Base-by-base conservation (phyloP, 805 yeast species). In the Ascoidea asiatica region DNA sequence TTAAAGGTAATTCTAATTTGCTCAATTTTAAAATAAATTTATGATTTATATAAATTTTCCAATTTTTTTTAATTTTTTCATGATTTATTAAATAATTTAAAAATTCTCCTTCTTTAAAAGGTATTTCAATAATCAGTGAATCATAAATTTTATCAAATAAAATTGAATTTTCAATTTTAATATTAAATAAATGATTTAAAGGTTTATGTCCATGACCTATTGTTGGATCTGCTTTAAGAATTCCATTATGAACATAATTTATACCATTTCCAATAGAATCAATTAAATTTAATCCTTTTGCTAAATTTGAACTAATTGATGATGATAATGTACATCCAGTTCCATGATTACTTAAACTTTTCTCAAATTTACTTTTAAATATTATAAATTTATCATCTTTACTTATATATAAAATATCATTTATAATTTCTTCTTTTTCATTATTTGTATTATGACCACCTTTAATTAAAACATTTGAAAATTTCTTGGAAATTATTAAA, bases 241-340 rank as follows among this genome's bases (percentile, higher is more conserved):
- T 79, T 1, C 83, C 89, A 45, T 67, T 65, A 51, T 79, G 87
- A 13, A 86, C 78, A 55, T 75, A 88, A 49, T 72, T 72, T 41
- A 85, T 72, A 0, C 81, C 75, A 19, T 69, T 62, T 6, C 67
- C 66, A 5, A 83, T 72, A 0, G 95, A 66, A 2, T 66, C 67
- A 2, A 52, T 50, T 6, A 84, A 53, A 0, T 64, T 33, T 35
- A 56, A 50, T 0, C 79, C 80, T 35, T 66, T 66, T 3, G 95
- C 89, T 21, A 86, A 52, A 52, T 82, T 76, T 2, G 92, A 77
- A 0, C 92, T 79, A 49, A 88, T 80, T 0, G 95, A 71, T 0
- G 95, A 79, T 0, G 94, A 77, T 43, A 88, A 65, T 0, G 95
- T 83, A 60, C 96, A 88, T 1, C 96, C 96, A 3, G 95, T 85